phyloP scores from a whole-genome alignment of 2,329 filamentous ascomycete genomes.

The Microdochium nivale region DNA sequence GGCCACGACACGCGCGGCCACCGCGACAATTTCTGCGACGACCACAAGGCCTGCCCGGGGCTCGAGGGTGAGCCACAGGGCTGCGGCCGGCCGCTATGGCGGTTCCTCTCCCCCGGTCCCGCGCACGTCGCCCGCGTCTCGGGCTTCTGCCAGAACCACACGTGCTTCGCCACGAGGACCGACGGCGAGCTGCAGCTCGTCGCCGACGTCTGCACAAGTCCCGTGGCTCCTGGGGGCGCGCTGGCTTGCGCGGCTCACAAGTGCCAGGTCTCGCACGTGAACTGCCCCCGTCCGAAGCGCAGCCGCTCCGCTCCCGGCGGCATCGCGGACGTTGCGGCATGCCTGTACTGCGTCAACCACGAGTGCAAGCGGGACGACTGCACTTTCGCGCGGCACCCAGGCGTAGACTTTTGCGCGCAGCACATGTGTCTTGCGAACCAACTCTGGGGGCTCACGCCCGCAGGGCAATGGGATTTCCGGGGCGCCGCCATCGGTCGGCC shows the following conservation, averaged over 20 bases:
- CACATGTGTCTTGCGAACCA: constrained; percentile 9
- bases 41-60: constrained; percentile 10
- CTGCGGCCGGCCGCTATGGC: constrained; percentile 8
- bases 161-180: constrained; percentile 4
- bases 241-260: background rate
- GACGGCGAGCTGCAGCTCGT: background rate
- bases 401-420: constrained; percentile 7
- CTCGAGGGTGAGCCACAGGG: constrained; percentile 11
- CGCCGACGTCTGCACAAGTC: background rate
- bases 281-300: constrained; percentile 7
- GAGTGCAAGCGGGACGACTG: constrained; percentile 10
- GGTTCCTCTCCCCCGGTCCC: constrained; percentile 4
- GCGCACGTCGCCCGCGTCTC: background rate
- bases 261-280: constrained; percentile 1
- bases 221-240: background rate
- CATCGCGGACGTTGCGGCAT: constrained; percentile 4
- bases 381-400: constrained; percentile 4
- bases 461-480: background rate
- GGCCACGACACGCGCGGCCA: constrained; percentile 1
- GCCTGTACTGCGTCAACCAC: constrained; percentile 15
- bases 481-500: constrained; percentile 4
- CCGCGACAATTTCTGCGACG: constrained; percentile 8
- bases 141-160: constrained; percentile 9
- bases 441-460: background rate
- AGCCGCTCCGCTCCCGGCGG: background rate